These are phyloP conservation scores for Termitomyces sp. DNA, from an alignment of 768 basidiomycete genomes.

Conservation along the genomic window DNA sequence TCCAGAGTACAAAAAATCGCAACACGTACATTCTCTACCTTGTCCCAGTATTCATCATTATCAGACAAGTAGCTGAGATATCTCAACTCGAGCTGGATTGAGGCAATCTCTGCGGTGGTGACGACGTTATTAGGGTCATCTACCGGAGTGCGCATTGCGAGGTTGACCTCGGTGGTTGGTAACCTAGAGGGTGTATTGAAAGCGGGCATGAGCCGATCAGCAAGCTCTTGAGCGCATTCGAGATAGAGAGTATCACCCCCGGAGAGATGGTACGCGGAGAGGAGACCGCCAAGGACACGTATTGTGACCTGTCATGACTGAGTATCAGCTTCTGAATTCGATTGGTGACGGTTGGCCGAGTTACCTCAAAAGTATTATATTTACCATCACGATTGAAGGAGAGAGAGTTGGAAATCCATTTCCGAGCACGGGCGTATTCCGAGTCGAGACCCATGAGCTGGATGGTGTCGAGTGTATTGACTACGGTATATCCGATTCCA, in stretches of 20 bases:
- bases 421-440: slow-evolving; percentile 74
- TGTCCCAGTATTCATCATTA: slow-evolving; percentile 78
- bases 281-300: slow-evolving; percentile 84
- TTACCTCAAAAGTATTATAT: slow-evolving; percentile 87
- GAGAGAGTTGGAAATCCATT: slow-evolving; percentile 69
- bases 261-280: slow-evolving; percentile 84
- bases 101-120: slow-evolving; percentile 81
- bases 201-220: slow-evolving; percentile 72
- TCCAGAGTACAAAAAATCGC: background rate
- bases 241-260: slow-evolving; percentile 66
- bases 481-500: slow-evolving; percentile 86
- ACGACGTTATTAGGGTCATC: slow-evolving; percentile 59
- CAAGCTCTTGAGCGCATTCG: slow-evolving; percentile 75
- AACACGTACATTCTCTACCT: slow-evolving; percentile 57
- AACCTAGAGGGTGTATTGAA: slow-evolving; percentile 83
- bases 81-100: slow-evolving; percentile 85
- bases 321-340: background rate
- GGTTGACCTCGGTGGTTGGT: slow-evolving; percentile 73
- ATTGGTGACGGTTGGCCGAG: slow-evolving; percentile 13
- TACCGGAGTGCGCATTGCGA: slow-evolving; percentile 53
- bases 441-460: slow-evolving; percentile 78
- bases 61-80: slow-evolving; percentile 78
- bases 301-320: slow-evolving; percentile 69
- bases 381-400: slow-evolving; percentile 76
- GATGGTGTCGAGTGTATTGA: slow-evolving; percentile 87